phyloP scores from a whole-genome alignment of 257 asterid species.

The Gentiana macrophylla region DNA sequence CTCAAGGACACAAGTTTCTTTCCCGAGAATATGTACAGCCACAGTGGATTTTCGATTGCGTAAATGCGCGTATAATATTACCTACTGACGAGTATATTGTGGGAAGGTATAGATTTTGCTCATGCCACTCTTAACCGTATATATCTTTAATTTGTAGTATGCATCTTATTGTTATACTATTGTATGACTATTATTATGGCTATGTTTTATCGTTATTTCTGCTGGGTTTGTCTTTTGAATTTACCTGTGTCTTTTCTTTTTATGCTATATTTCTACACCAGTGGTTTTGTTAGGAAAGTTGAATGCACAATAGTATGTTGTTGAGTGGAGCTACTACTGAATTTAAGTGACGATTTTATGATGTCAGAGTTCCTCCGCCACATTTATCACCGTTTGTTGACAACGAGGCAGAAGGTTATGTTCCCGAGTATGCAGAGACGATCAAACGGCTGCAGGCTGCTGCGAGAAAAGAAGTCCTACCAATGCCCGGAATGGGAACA shows the following conservation, averaged over 20 bases:
- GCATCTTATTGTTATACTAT: background rate
- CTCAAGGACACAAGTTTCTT: conserved; percentile 67
- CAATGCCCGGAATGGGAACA: conserved; percentile 75
- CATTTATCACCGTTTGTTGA: conserved; percentile 97
- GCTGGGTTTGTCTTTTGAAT: no score
- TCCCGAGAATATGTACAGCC: conserved; percentile 93
- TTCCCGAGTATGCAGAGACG: conserved; percentile 94
- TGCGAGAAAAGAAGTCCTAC: conserved; percentile 71
- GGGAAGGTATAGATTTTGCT: conserved; percentile 51
- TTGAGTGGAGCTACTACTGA: no score
- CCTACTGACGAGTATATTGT: conserved; percentile 67
- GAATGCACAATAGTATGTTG: background rate
- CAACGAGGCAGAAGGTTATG: conserved; percentile 93
- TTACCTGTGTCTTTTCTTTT: no score
- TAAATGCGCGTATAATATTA: conserved; percentile 71
- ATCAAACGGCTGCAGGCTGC: conserved; percentile 84
- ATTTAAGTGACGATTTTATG: background rate
- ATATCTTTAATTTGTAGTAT: background rate
- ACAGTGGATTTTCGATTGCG: conserved; percentile 90
- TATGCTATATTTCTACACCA: no score
- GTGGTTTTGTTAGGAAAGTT: background rate
- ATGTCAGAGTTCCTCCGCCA: conserved; percentile 87
- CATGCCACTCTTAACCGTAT: conserved; percentile 6
- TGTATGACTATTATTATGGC: background rate
- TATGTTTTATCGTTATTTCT: background rate